Conservation (phyloP, 495 filamentous ascomycete species). For the Talaromyces trachyspermus region DNA sequence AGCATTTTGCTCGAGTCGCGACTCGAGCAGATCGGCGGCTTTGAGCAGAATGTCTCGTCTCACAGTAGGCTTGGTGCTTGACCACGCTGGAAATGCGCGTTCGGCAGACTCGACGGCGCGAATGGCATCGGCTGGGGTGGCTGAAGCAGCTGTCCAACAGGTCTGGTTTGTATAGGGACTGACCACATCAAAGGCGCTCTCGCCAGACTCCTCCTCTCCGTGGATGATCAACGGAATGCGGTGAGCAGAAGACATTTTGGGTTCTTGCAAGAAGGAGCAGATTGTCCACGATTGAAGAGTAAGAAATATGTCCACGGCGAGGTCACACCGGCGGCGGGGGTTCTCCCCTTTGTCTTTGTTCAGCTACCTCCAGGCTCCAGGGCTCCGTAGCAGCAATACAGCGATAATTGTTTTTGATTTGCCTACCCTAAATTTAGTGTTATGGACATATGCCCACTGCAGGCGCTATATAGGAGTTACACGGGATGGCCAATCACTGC, state of each 20-base stretch:
- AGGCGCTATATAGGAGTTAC: too few relatives aligned
- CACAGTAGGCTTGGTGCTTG: conserved; percentile 47
- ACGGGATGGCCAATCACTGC: too few relatives aligned
- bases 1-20: conserved; percentile 53
- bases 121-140: conserved; percentile 53
- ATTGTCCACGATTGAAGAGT: background rate
- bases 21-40: conserved; percentile 60
- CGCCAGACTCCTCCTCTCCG: background rate
- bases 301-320: too few relatives aligned
- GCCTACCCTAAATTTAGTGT: too few relatives aligned
- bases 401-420: too few relatives aligned
- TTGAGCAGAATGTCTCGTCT: conserved; percentile 68
- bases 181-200: conserved; percentile 49
- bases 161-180: conserved; percentile 54
- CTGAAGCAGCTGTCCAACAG: conserved; percentile 52
- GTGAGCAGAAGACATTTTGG: background rate
- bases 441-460: too few relatives aligned
- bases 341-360: too few relatives aligned
- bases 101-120: conserved; percentile 49
- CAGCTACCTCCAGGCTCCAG: too few relatives aligned
- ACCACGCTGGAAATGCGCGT: conserved; percentile 69
- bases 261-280: background rate
- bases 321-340: too few relatives aligned
- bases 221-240: conserved; percentile 1
- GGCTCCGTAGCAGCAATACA: too few relatives aligned